Evolutionary conservation across 805 yeast genomes (phyloP).

Genomic region (Kazachstania taianensis): DNA sequence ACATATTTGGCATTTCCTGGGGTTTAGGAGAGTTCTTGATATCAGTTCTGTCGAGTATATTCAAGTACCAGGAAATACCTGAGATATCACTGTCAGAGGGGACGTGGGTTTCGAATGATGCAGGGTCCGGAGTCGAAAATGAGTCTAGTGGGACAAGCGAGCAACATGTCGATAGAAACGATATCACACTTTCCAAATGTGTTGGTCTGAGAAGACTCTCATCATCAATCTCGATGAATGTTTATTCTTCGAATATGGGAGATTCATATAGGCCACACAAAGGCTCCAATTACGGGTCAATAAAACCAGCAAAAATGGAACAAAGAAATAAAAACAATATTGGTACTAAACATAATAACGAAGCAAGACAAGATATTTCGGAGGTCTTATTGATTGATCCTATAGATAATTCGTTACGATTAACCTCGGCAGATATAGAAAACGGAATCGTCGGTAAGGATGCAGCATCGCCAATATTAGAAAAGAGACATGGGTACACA

Average conservation of each 20-base stretch:
- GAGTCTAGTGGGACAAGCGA: background rate
- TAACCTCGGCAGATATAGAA: slow-evolving; percentile 11
- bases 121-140: background rate
- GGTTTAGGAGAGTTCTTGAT: slow-evolving; percentile 27
- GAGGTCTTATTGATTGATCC: slow-evolving; percentile 14
- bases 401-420: slow-evolving; percentile 15
- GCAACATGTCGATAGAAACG: slow-evolving; percentile 13
- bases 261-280: no score
- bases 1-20: slow-evolving; percentile 32
- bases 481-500: slow-evolving; percentile 6
- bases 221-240: slow-evolving; percentile 26
- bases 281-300: background rate
- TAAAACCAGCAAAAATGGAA: background rate
- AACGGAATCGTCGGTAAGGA: background rate
- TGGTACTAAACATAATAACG: background rate
- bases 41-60: slow-evolving; percentile 18
- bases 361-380: background rate
- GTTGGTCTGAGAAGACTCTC: slow-evolving; percentile 29
- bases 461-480: slow-evolving; percentile 4
- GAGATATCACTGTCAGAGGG: background rate
- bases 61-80: slow-evolving; percentile 20
- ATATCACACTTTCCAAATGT: slow-evolving; percentile 31
- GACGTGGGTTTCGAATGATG: background rate
- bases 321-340: background rate
- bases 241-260: slow-evolving; percentile 17